Percentiles rank a stretch among this genome's conserved stretches.
phyloP scores from a whole-genome alignment of 495 filamentous ascomycete genomes.

The Monascus purpureus region DNA sequence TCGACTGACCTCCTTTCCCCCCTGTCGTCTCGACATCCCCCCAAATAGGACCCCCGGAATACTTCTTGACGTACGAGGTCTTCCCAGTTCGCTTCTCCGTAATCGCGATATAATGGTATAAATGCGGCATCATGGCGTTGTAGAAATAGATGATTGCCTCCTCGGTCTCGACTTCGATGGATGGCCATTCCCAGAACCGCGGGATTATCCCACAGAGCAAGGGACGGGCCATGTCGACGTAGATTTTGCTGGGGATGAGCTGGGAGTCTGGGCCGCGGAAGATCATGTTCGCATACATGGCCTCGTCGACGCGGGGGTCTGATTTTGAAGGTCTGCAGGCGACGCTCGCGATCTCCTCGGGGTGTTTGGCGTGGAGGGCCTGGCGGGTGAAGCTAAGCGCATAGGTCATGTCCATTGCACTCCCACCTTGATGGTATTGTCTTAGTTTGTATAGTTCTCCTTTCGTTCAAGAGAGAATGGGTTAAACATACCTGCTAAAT shows the following conservation, averaged over 20 bases:
- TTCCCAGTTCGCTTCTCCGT: conserved; percentile 16
- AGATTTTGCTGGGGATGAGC: conserved; percentile 9
- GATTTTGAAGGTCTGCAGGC: conserved; percentile 4
- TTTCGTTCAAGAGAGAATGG: neutral
- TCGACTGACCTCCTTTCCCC: conserved; percentile 17
- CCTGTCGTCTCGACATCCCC: conserved; percentile 6
- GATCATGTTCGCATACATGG: conserved; percentile 14
- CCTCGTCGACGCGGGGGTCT: conserved; percentile 18
- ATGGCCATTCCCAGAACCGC: conserved; percentile 17
- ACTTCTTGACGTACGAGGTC: conserved; percentile 25
- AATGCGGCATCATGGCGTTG: conserved; percentile 22
- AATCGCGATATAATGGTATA: conserved; percentile 25
- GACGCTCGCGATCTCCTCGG: conserved; percentile 6
- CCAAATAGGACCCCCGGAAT: conserved; percentile 13
- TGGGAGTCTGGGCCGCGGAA: conserved; percentile 9
- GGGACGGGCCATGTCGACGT: conserved; percentile 14
- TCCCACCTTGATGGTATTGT: conserved; percentile 14
- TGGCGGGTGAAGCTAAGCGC: conserved; percentile 13
- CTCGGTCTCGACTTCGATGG: conserved; percentile 20
- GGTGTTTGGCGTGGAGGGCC: conserved; percentile 6
- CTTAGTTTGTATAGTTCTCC: neutral
- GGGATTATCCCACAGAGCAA: conserved; percentile 11
- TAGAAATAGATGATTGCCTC: conserved; percentile 21
- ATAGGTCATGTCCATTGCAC: conserved; percentile 12
- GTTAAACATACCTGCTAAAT: conserved; percentile 25